Conservation (phyloP, 257 asterid species). For the Linaria vulgaris region DNA sequence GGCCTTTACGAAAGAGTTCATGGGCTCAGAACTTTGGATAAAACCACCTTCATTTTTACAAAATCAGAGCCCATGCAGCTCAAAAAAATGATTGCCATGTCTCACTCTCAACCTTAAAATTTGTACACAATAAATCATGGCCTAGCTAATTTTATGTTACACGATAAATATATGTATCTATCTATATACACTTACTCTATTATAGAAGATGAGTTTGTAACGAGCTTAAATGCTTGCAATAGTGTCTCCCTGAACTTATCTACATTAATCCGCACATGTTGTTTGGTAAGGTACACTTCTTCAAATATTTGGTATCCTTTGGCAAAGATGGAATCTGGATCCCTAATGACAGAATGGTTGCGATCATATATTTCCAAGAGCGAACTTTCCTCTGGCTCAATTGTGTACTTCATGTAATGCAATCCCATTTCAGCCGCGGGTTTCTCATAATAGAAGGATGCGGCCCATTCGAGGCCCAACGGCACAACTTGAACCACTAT, state of each 20-base stretch:
- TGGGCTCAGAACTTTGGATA: no score
- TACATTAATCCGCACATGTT: conserved; percentile 45
- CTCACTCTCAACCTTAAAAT: no score
- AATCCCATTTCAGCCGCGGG: conserved; percentile 44
- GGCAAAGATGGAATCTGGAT: conserved; percentile 37
- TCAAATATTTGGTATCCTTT: conserved; percentile 35
- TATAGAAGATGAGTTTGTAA: no score
- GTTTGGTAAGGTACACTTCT: conserved; percentile 43
- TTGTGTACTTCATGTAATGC: conserved; percentile 52
- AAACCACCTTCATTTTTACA: no score
- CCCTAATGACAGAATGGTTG: conserved; percentile 36
- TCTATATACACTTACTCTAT: no score
- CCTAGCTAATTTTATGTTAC: no score
- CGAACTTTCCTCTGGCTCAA: conserved; percentile 60
- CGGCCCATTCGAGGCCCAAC: conserved; percentile 46
- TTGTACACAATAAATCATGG: no score
- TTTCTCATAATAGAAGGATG: conserved; percentile 37
- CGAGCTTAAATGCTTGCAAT: conserved; percentile 37
- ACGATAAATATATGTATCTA: no score
- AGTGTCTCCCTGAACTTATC: conserved; percentile 52
- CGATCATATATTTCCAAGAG: conserved; percentile 36
- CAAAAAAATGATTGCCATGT: no score
- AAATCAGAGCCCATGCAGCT: no score
- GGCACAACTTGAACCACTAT: conserved; percentile 51
- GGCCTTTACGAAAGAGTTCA: no score